Conservation (phyloP, 306 rosid genomes). For the Quercus glauca region DNA sequence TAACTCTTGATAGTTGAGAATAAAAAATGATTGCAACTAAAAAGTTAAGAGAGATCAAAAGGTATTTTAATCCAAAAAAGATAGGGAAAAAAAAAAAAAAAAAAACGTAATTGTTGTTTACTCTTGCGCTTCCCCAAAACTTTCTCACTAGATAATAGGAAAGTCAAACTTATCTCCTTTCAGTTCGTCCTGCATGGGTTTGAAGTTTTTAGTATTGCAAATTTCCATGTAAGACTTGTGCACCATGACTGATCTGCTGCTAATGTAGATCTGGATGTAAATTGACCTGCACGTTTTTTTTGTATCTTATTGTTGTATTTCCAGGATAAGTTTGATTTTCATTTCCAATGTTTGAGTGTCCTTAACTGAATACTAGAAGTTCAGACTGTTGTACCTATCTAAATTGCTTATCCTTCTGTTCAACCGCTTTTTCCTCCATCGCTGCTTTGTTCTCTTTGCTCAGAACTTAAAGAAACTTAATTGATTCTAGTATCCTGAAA, state of each 20-base stretch:
- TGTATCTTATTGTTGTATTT: background rate
- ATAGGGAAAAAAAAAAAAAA: no score
- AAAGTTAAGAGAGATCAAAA: no score
- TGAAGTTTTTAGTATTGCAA: constrained; percentile 22
- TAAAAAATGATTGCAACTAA: no score
- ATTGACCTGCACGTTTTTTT: background rate
- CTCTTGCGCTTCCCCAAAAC: constrained; percentile 6
- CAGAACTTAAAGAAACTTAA: no score
- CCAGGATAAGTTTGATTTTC: background rate
- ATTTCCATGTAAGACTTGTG: constrained; percentile 27
- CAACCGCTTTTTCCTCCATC: no score
- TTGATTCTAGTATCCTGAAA: no score
- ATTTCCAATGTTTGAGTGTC: background rate
- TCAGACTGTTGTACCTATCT: no score
- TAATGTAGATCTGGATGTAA: constrained; percentile 19
- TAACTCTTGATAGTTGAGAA: no score
- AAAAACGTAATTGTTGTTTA: constrained; percentile 8
- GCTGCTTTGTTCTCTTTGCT: no score
- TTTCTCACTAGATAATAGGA: constrained; percentile 11
- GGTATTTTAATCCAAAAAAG: background rate
- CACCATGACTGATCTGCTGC: constrained; percentile 23
- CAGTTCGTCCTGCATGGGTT: constrained; percentile 55
- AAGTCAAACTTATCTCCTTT: constrained; percentile 49
- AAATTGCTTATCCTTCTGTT: no score
- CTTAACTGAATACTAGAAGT: background rate